Percentiles rank a stretch among this genome's conserved stretches.
Conservation (phyloP, 169 alveolate species). For the Plasmodium inui region DNA sequence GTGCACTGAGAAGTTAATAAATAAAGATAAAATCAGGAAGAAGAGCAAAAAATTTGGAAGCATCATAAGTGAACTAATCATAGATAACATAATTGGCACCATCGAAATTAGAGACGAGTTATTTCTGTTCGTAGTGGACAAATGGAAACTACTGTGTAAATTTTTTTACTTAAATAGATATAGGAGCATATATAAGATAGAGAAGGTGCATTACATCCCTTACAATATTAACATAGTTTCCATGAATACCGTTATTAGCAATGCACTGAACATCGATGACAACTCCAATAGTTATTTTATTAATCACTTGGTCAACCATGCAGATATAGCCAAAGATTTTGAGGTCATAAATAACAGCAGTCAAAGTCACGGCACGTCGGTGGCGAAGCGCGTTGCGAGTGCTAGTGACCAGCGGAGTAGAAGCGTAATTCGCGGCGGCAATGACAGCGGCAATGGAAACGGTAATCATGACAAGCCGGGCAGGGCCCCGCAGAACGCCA, state of each 20-base stretch:
- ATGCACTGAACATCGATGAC: constrained; percentile 58
- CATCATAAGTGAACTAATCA: constrained; percentile 51
- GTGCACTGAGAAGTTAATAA: constrained; percentile 60
- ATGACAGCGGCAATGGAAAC: not conserved
- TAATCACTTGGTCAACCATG: constrained; percentile 12
- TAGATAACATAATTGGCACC: constrained; percentile 61
- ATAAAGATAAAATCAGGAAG: constrained; percentile 48
- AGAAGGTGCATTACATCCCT: constrained; percentile 66
- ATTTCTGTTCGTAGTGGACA: constrained; percentile 64
- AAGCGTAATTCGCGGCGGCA: not conserved
- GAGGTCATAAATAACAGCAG: constrained; percentile 27
- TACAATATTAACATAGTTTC: constrained; percentile 38
- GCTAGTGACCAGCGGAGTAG: not conserved
- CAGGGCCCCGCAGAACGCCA: not conserved
- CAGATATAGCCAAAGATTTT: constrained; percentile 57
- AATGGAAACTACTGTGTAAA: constrained; percentile 67
- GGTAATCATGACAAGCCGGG: not conserved
- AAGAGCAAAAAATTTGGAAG: constrained; percentile 58
- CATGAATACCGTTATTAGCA: constrained; percentile 35
- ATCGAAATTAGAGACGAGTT: constrained; percentile 43
- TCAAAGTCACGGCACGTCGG: not conserved
- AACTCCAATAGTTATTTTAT: constrained; percentile 53
- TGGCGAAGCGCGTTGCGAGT: not conserved
- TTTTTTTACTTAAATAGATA: constrained; percentile 57
- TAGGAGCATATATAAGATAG: constrained; percentile 70